Base-by-base conservation (phyloP, 768 basidiomycete genomes). In the Trametes elegans region DNA sequence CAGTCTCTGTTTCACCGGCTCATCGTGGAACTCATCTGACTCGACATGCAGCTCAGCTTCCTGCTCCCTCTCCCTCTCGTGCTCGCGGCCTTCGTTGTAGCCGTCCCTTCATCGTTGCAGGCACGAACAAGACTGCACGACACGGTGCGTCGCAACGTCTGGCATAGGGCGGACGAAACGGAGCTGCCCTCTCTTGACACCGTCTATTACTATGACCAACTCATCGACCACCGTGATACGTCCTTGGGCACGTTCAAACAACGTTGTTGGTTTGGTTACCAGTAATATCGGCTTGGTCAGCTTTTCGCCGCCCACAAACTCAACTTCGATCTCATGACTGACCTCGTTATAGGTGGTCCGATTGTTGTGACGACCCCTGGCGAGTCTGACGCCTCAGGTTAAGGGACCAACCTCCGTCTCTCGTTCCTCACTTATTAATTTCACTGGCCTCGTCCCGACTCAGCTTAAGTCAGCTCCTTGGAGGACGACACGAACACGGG, bases 191-290 rank as follows among this genome's bases (percentile, higher is more conserved):
- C 48, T 5, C 31, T 34, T 32, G 35, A 43, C 31, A 52, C 50
- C 7, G 34, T 27, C 8, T 87, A 80, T 66, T 68, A 65, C 52
- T 87, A 86, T 64, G 78, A 85, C 59, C 73, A 75, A 49, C 64
- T 75, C 24, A 68, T 85, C 52, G 79, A 81, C 60, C 80, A 81
- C 64, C 73, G 66, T 23, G 67, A 81, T 49, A 80, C 84, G 8
- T 70, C 73, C n/a, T 69, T 80, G n/a, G 88, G 88, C 10, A 89
- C 85, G 9, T 90, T 89, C 70, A 74, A 82, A 64, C 88, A 89
- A 68, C 79, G 88, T 28, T 89, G 79, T 67, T 89, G 85, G 85
- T 75, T 80, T 57, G 80, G 80, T n/a, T 86, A 75, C 65, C 82
- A 88, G 65, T 85, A 75, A 61, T 88, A 88, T 57, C 72, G 83